Conservation (phyloP, 2,329 filamentous ascomycete species). For the Trichophaea hybrida region DNA sequence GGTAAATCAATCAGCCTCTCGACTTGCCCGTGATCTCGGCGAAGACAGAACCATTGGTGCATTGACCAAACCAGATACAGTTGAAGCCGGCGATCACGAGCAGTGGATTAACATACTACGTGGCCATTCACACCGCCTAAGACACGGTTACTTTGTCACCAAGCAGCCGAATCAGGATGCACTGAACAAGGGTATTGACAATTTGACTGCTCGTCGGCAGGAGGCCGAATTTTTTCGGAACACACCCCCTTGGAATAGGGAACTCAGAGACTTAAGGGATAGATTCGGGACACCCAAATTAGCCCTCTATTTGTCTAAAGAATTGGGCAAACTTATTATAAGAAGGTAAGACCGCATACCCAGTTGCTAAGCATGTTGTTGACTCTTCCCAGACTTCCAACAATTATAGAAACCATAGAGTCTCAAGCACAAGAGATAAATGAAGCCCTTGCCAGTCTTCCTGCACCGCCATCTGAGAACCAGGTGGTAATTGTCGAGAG, state of each 20-base stretch:
- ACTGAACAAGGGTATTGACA: constrained; percentile 21
- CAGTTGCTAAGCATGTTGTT: not conserved
- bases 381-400: constrained; percentile 17
- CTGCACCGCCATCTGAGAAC: constrained; percentile 24
- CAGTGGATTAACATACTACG: constrained; percentile 27
- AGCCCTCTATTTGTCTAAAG: constrained; percentile 13
- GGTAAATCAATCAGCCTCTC: constrained; percentile 26
- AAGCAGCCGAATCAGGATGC: constrained; percentile 26
- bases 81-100: constrained; percentile 23
- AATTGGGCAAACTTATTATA: constrained; percentile 15
- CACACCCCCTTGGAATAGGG: constrained; percentile 23
- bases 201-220: constrained; percentile 19
- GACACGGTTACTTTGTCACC: constrained; percentile 27
- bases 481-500: constrained; percentile 21
- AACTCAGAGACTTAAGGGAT: constrained; percentile 22
- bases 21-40: constrained; percentile 24
- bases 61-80: constrained; percentile 26
- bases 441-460: constrained; percentile 20
- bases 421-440: constrained; percentile 21
- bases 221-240: constrained; percentile 25
- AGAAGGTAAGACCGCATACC: constrained; percentile 5
- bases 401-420: constrained; percentile 22
- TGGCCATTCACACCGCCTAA: constrained; percentile 24
- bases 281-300: constrained; percentile 22
- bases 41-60: constrained; percentile 26